These are phyloP conservation scores for Candida chilensis DNA, from an alignment of 805 yeast species.

Conservation along the genomic window DNA sequence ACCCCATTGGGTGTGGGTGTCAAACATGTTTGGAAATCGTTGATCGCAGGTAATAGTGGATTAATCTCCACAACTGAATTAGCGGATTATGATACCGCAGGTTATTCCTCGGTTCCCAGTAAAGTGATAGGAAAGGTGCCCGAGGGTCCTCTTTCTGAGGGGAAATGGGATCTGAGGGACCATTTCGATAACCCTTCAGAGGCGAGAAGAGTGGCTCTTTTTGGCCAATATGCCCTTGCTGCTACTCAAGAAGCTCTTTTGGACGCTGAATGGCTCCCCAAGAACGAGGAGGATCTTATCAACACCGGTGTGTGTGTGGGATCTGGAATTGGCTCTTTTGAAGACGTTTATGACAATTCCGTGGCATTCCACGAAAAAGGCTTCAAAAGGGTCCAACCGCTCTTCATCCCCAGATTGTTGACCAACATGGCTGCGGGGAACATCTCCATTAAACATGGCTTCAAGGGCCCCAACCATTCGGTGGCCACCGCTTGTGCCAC, in stretches of 20 bases:
- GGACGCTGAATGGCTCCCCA: slow-evolving; percentile 52
- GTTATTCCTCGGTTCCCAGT: slow-evolving; percentile 51
- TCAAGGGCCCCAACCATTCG: slow-evolving; percentile 81
- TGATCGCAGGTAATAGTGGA: slow-evolving; percentile 48
- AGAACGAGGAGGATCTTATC: slow-evolving; percentile 17
- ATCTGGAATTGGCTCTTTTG: slow-evolving; percentile 85
- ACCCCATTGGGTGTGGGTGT: slow-evolving; percentile 81
- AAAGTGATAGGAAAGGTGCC: slow-evolving; percentile 75
- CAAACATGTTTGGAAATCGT: slow-evolving; percentile 39
- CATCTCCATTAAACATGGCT: slow-evolving; percentile 67
- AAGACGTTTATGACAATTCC: slow-evolving; percentile 59
- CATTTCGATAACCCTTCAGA: slow-evolving; percentile 37
- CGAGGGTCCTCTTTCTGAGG: slow-evolving; percentile 27
- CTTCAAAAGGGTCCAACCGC: slow-evolving; percentile 70
- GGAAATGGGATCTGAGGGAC: slow-evolving; percentile 42
- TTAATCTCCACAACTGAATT: slow-evolving; percentile 40
- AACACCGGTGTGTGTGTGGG: slow-evolving; percentile 79
- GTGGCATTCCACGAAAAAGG: slow-evolving; percentile 39
- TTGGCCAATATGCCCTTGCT: slow-evolving; percentile 70
- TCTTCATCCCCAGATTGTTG: slow-evolving; percentile 75
- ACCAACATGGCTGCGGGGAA: slow-evolving; percentile 95
- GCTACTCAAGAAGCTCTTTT: slow-evolving; percentile 71
- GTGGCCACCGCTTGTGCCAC: slow-evolving; percentile 97
- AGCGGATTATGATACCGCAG: slow-evolving; percentile 29
- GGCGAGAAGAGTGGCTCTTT: slow-evolving; percentile 55